Percentiles rank a stretch among this genome's conserved stretches.
Evolutionary conservation across 192 early-diverging fungal genomes (phyloP).

Genomic region (Backusella tarrabulga): DNA sequence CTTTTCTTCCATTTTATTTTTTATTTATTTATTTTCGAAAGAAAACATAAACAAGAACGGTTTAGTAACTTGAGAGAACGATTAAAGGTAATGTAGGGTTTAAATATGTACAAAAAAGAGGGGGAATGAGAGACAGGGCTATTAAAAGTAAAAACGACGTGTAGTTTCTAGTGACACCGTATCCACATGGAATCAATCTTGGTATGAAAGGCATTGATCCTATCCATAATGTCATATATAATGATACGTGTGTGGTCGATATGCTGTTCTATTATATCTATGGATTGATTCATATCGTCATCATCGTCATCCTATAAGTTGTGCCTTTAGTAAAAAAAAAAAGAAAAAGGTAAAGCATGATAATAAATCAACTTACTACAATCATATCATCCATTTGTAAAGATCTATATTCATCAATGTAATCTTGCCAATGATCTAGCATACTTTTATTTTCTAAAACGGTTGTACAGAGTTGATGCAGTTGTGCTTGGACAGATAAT

Average conservation of each 20-base stretch:
- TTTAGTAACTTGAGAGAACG: too few species aligned
- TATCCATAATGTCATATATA: not conserved
- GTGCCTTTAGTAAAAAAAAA: not conserved
- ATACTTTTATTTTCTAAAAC: not conserved
- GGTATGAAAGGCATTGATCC: not conserved
- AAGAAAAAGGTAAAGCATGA: not conserved
- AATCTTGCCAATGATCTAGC: not conserved
- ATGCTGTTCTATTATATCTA: not conserved
- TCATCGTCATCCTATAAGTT: not conserved
- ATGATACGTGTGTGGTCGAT: not conserved
- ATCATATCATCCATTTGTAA: conserved; percentile 9
- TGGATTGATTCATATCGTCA: not conserved
- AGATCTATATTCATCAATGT: not conserved
- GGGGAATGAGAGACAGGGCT: too few species aligned
- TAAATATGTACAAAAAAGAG: not conserved
- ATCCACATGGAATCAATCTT: not conserved
- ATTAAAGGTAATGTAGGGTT: too few species aligned
- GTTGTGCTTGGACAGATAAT: not conserved
- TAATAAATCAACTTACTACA: not conserved
- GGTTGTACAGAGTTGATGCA: not conserved
- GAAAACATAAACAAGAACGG: too few species aligned
- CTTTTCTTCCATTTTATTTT: not conserved
- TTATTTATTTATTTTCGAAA: not conserved
- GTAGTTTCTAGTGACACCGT: not conserved
- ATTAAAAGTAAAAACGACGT: too few species aligned